phyloP scores from a whole-genome alignment of 2,329 filamentous ascomycete species.

The Sarocladium strictum region DNA sequence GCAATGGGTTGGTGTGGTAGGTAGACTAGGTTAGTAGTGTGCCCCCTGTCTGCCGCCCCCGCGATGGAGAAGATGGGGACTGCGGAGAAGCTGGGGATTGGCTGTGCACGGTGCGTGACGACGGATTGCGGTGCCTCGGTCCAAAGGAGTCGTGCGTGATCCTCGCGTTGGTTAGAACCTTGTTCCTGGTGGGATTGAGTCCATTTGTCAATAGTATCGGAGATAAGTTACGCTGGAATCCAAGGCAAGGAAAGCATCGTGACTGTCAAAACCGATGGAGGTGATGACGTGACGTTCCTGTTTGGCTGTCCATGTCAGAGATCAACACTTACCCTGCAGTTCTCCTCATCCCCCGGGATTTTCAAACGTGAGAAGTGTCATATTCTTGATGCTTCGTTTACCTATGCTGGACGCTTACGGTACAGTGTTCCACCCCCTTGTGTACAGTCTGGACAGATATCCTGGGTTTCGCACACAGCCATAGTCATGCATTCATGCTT shows the following conservation, averaged over 20 bases:
- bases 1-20: no score
- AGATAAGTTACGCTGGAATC: no score
- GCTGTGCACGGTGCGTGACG: not conserved
- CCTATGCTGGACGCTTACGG: not conserved
- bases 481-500: not conserved
- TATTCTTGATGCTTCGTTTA: not conserved
- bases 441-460: not conserved
- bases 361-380: no score
- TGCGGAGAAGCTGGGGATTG: constrained; percentile 8
- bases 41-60: not conserved
- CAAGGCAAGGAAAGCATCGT: no score
- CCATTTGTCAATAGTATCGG: no score
- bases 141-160: not conserved
- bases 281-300: no score
- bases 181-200: not conserved
- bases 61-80: constrained; percentile 1
- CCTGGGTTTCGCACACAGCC: not conserved
- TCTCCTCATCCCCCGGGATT: not conserved
- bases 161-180: not conserved
- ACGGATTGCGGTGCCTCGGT: not conserved
- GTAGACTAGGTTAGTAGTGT: no score
- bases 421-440: not conserved
- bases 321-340: not conserved
- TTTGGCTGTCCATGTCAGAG: no score
- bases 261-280: no score